Evolutionary conservation across 352 stramenopile genomes (phyloP).

Genomic region (Pythium aquatile): DNA sequence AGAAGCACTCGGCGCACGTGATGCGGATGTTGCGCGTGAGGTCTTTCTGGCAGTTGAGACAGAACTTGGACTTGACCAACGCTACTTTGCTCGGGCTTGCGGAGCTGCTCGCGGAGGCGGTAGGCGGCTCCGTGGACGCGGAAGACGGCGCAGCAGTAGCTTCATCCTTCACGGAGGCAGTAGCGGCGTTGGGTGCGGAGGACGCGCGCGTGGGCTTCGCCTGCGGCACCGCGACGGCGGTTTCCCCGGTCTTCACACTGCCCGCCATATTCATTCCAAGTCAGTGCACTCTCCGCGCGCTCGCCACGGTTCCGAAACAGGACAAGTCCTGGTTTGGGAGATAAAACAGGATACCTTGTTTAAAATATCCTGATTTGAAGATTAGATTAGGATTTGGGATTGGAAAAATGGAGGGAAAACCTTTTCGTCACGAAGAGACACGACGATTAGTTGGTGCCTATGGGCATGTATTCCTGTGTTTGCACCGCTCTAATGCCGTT

Average conservation of each 20-base stretch:
- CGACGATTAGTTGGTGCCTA: not conserved
- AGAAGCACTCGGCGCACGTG: slow-evolving; percentile 72
- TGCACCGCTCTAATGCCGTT: not conserved
- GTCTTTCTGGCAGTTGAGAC: slow-evolving; percentile 86
- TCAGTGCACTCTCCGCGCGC: slow-evolving; percentile 2
- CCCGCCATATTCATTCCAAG: slow-evolving; percentile 21
- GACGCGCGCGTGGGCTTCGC: not conserved
- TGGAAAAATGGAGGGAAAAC: slow-evolving; percentile 26
- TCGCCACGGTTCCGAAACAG: slow-evolving; percentile 16
- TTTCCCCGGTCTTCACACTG: slow-evolving; percentile 2
- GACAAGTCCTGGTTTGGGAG: not conserved
- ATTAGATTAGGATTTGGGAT: not conserved
- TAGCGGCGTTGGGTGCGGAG: not conserved
- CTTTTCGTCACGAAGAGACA: slow-evolving; percentile 1
- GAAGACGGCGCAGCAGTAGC: not conserved
- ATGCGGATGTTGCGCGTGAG: slow-evolving; percentile 83
- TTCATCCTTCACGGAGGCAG: slow-evolving; percentile 5
- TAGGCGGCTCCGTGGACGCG: not conserved
- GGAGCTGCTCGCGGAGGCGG: not conserved
- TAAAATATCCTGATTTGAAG: not conserved
- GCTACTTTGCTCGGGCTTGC: slow-evolving; percentile 17
- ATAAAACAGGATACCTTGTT: slow-evolving; percentile 8
- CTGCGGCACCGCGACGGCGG: not conserved
- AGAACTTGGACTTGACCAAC: slow-evolving; percentile 69
- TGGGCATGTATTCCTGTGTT: not conserved